A percentile compares a stretch with the other conserved stretches of the same genome.
phyloP scores from a whole-genome alignment of 345 rosid species.

The Alliaria petiolata region DNA sequence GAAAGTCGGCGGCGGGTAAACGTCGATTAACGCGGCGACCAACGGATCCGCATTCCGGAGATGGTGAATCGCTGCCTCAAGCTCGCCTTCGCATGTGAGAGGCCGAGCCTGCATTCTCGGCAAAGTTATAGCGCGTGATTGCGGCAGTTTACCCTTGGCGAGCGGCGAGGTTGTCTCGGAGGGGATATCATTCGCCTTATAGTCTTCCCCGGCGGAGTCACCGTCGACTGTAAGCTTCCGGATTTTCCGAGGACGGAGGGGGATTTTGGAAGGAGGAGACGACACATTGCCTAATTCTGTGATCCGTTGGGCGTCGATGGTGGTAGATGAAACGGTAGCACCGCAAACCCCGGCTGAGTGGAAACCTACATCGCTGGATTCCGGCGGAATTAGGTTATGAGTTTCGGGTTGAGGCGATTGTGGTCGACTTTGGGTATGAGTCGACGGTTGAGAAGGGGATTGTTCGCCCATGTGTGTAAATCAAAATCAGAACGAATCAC shows the following conservation, averaged over 20 bases:
- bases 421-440: constrained; percentile 32
- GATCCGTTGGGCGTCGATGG: constrained; percentile 19
- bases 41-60: constrained; percentile 75
- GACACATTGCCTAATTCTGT: constrained; percentile 31
- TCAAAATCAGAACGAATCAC: background rate
- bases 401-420: constrained; percentile 32
- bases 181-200: constrained; percentile 7
- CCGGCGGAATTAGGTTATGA: constrained; percentile 26
- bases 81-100: constrained; percentile 75
- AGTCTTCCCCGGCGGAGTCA: constrained; percentile 16
- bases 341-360: constrained; percentile 18
- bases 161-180: constrained; percentile 21
- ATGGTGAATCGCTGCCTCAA: constrained; percentile 66
- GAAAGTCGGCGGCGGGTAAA: constrained; percentile 64
- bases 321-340: constrained; percentile 15
- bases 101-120: constrained; percentile 60
- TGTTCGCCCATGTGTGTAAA: constrained; percentile 70
- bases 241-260: constrained; percentile 80
- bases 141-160: constrained; percentile 21
- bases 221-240: constrained; percentile 64
- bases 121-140: constrained; percentile 36
- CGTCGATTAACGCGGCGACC: constrained; percentile 55
- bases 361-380: constrained; percentile 11
- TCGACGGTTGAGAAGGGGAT: constrained; percentile 42
- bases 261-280: constrained; percentile 75